phyloP scores from a whole-genome alignment of 2,329 filamentous ascomycete genomes.

The Aspergillus aculeatus region DNA sequence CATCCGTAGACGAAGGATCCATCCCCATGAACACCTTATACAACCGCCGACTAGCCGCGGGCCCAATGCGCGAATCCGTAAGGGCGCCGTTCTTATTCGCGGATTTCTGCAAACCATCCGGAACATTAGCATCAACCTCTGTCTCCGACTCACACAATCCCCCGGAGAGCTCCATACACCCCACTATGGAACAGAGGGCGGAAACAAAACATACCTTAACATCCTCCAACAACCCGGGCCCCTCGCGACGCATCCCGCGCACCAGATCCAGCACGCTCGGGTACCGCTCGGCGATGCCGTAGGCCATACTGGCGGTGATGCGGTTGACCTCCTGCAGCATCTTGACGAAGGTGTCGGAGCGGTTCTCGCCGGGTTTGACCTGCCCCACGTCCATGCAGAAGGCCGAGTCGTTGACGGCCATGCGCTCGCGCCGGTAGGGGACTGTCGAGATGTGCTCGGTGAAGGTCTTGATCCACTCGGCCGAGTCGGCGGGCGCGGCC shows the following conservation, averaged over 20 bases:
- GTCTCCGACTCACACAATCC: too few relatives aligned
- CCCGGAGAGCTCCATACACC: too few relatives aligned
- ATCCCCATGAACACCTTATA: constrained; percentile 51
- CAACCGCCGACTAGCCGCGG: constrained; percentile 48
- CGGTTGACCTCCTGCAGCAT: constrained; percentile 75
- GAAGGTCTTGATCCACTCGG: constrained; percentile 70
- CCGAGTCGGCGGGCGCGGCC: constrained; percentile 58
- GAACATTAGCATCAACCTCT: background rate
- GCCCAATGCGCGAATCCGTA: constrained; percentile 47
- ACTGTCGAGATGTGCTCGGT: constrained; percentile 77
- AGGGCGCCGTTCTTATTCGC: constrained; percentile 48
- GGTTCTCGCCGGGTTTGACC: constrained; percentile 66
- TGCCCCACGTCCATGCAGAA: constrained; percentile 82
- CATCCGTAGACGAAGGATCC: constrained; percentile 47
- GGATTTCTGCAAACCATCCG: constrained; percentile 35
- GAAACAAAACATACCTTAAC: constrained; percentile 44
- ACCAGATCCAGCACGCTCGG: constrained; percentile 59
- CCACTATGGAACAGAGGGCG: too few relatives aligned
- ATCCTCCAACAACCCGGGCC: constrained; percentile 62
- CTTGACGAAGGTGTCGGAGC: constrained; percentile 65
- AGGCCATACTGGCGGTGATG: constrained; percentile 70
- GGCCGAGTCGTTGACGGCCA: constrained; percentile 50
- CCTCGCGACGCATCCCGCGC: constrained; percentile 56
- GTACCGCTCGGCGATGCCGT: constrained; percentile 65
- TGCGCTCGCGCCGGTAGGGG: constrained; percentile 60